Evolutionary conservation across 768 basidiomycete genomes (phyloP).

Genomic region (Lactifluus volemus): DNA sequence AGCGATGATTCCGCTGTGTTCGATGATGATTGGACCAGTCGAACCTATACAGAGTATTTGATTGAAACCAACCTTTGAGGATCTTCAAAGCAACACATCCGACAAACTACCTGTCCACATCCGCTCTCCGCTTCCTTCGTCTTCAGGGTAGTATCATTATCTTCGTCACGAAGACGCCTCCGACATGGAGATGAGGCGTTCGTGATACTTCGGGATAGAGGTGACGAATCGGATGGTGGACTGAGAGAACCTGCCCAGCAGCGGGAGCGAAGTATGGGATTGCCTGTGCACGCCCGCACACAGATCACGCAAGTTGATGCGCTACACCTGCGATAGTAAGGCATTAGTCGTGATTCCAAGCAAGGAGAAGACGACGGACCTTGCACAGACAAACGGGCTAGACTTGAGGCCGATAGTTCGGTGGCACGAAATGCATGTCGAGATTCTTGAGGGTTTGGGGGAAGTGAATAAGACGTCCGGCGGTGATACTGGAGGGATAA

Average conservation of each 20-base stretch:
- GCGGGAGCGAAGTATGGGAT: slow-evolving; percentile 27
- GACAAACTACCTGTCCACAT: slow-evolving; percentile 36
- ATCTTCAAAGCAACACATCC: slow-evolving; percentile 39
- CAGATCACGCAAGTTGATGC: slow-evolving; percentile 37
- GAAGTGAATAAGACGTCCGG: not conserved
- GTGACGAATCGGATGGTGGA: slow-evolving; percentile 26
- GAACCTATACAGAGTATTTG: not conserved
- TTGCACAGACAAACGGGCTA: slow-evolving; percentile 2
- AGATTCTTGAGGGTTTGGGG: not conserved
- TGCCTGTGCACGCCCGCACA: slow-evolving; percentile 36
- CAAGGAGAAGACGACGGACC: not conserved
- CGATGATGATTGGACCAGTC: not conserved
- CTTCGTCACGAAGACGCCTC: slow-evolving; percentile 8
- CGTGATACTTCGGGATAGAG: slow-evolving; percentile 22
- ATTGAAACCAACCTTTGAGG: slow-evolving; percentile 30
- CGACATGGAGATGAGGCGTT: not conserved
- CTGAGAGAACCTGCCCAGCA: slow-evolving; percentile 26
- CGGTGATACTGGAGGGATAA: not conserved
- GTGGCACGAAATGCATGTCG: slow-evolving; percentile 6
- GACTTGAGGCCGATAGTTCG: slow-evolving; percentile 9
- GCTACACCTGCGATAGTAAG: slow-evolving; percentile 28
- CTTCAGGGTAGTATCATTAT: not conserved
- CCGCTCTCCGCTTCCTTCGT: slow-evolving; percentile 12
- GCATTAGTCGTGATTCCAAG: no score
- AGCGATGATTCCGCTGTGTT: not conserved